Evolutionary conservation across 352 stramenopile genomes (phyloP).

Genomic region (Phytophthora sp.): DNA sequence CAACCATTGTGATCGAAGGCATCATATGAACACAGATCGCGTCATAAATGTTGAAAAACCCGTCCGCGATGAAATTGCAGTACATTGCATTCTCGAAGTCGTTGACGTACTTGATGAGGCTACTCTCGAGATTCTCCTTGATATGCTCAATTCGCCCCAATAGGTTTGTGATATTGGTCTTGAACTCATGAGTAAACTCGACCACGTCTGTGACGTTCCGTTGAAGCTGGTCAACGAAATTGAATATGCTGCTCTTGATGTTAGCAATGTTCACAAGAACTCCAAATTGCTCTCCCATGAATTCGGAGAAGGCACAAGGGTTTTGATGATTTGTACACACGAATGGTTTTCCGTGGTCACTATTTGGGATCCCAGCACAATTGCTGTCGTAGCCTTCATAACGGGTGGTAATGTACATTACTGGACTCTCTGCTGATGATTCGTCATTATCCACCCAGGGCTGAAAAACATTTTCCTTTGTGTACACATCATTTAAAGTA

Average conservation of each 20-base stretch:
- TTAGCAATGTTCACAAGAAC: slow-evolving; percentile 15
- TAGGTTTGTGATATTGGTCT: slow-evolving; percentile 44
- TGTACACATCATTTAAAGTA: slow-evolving; percentile 34
- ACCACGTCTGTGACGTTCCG: slow-evolving; percentile 47
- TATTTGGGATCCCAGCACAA: slow-evolving; percentile 11
- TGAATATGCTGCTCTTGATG: slow-evolving; percentile 31
- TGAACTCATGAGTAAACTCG: slow-evolving; percentile 47
- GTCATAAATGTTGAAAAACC: slow-evolving; percentile 49
- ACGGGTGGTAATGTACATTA: slow-evolving; percentile 9
- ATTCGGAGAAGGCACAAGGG: slow-evolving; percentile 21
- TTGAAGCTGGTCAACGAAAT: slow-evolving; percentile 49
- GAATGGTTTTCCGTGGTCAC: slow-evolving; percentile 14
- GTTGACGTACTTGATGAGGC: slow-evolving; percentile 57
- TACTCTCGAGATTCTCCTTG: slow-evolving; percentile 40
- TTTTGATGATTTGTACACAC: slow-evolving; percentile 13
- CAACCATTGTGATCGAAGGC: slow-evolving; percentile 69
- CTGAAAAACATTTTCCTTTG: slow-evolving; percentile 27
- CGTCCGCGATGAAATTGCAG: slow-evolving; percentile 57
- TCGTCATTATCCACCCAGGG: slow-evolving; percentile 44
- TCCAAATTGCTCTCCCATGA: slow-evolving; percentile 21
- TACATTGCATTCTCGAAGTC: slow-evolving; percentile 64
- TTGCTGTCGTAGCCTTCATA: slow-evolving; percentile 7
- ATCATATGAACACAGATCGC: slow-evolving; percentile 57
- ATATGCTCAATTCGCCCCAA: slow-evolving; percentile 41
- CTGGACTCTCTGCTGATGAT: neutral